Conservation (phyloP, 78 protist genomes). For the Parvularia atlantis region DNA sequence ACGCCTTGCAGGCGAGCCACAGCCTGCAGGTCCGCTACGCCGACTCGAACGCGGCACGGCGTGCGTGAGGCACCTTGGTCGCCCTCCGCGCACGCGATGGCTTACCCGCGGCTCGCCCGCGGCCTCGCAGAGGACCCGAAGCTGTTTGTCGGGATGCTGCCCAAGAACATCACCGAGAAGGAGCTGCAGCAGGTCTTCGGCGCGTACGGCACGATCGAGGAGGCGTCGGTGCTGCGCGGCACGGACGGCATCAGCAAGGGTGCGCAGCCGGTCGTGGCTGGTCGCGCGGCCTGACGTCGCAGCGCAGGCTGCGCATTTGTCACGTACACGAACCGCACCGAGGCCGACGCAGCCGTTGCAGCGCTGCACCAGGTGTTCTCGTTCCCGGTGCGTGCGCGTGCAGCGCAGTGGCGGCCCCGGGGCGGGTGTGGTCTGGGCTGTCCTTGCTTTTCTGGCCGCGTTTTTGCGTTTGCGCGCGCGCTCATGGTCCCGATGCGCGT, state of each 20-base stretch:
- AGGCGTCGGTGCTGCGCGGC: conserved; percentile 39
- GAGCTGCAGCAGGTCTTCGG: conserved; percentile 31
- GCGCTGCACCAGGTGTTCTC: conserved; percentile 22
- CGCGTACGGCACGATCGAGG: conserved; percentile 54
- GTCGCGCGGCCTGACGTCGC: no score
- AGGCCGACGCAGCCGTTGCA: conserved; percentile 28
- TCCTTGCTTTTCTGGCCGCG: no score
- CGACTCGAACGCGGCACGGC: not conserved
- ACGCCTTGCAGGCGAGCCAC: not conserved
- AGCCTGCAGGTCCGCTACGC: no score
- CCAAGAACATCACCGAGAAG: conserved; percentile 27
- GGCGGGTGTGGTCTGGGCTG: no score
- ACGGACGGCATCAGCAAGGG: conserved; percentile 35
- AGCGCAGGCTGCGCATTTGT: conserved; percentile 78
- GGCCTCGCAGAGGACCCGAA: conserved; percentile 5
- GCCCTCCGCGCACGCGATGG: not conserved
- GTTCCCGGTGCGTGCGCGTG: no score
- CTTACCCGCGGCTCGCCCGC: not conserved
- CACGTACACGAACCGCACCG: conserved; percentile 23
- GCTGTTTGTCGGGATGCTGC: conserved; percentile 66
- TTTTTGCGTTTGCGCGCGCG: no score
- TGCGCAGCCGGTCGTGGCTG: no score
- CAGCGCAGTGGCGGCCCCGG: no score
- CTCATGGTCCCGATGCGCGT: no score
- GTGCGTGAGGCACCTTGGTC: not conserved